These are phyloP conservation scores for Draba incana DNA, from an alignment of 345 rosid species.

Conservation along the genomic window DNA sequence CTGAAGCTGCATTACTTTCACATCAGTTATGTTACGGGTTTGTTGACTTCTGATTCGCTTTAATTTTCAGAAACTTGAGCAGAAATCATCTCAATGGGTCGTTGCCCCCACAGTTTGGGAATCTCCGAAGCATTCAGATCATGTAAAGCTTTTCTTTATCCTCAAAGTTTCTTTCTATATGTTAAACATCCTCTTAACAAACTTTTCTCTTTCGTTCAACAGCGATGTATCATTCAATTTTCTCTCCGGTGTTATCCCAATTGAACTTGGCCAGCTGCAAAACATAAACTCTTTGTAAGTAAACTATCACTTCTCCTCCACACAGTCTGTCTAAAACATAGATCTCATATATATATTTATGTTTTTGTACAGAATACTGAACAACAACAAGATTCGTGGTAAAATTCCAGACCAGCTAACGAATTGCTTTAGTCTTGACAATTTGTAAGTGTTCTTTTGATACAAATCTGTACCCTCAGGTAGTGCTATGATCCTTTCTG, in stretches of 20 bases:
- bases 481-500: neutral
- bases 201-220: neutral
- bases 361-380: slow-evolving; percentile 56
- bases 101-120: slow-evolving; percentile 80
- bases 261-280: slow-evolving; percentile 84
- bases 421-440: slow-evolving; percentile 76
- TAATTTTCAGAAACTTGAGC: slow-evolving; percentile 63
- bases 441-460: slow-evolving; percentile 49
- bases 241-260: slow-evolving; percentile 69
- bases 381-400: slow-evolving; percentile 75
- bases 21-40: neutral
- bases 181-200: neutral
- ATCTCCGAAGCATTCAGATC: slow-evolving; percentile 72
- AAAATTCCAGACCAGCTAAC: slow-evolving; percentile 80
- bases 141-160: slow-evolving; percentile 47
- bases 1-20: neutral
- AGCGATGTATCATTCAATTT: slow-evolving; percentile 83
- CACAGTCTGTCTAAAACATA: neutral
- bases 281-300: slow-evolving; percentile 78
- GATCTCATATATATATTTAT: neutral
- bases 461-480: neutral
- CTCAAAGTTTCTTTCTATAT: neutral
- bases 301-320: neutral
- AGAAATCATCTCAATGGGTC: slow-evolving; percentile 63
- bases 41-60: slow-evolving; percentile 5